These are phyloP conservation scores for Parastagonospora nodorum DNA, from an alignment of 2,329 filamentous ascomycete genomes.

Conservation along the genomic window DNA sequence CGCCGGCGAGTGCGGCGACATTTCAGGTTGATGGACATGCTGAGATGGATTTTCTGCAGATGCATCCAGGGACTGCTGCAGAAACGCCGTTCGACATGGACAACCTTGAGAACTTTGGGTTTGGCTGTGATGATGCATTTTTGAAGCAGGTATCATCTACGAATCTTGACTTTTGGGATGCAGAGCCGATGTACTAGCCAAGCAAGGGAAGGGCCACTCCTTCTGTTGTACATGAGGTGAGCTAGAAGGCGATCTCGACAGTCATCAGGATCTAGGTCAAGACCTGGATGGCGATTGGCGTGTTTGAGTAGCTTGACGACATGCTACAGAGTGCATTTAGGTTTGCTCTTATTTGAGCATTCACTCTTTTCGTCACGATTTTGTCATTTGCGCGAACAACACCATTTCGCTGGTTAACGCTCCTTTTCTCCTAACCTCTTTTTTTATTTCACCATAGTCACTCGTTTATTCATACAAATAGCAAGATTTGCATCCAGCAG, in stretches of 20 bases:
- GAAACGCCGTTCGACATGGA: constrained; percentile 23
- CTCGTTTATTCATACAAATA: too few relatives aligned
- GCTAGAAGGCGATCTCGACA: too few relatives aligned
- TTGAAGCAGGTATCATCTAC: constrained; percentile 34
- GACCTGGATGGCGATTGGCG: neutral
- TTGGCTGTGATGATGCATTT: constrained; percentile 41
- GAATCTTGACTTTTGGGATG: constrained; percentile 38
- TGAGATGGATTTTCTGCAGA: constrained; percentile 10
- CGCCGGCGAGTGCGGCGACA: constrained; percentile 13
- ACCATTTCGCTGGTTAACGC: too few relatives aligned
- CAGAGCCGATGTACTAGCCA: constrained; percentile 23
- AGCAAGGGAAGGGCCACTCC: neutral
- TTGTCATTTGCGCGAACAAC: too few relatives aligned
- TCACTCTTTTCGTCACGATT: neutral
- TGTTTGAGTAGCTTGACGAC: neutral
- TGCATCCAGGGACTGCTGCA: constrained; percentile 5
- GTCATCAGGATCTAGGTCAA: too few relatives aligned
- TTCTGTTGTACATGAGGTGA: neutral
- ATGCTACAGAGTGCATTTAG: neutral
- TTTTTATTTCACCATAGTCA: too few relatives aligned
- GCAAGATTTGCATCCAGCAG: too few relatives aligned
- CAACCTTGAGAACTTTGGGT: constrained; percentile 37
- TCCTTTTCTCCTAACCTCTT: too few relatives aligned
- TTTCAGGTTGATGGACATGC: neutral
- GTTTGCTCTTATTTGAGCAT: neutral